These are phyloP conservation scores for Plantago coronopus DNA, from an alignment of 305 asterid genomes.

Conservation along the genomic window DNA sequence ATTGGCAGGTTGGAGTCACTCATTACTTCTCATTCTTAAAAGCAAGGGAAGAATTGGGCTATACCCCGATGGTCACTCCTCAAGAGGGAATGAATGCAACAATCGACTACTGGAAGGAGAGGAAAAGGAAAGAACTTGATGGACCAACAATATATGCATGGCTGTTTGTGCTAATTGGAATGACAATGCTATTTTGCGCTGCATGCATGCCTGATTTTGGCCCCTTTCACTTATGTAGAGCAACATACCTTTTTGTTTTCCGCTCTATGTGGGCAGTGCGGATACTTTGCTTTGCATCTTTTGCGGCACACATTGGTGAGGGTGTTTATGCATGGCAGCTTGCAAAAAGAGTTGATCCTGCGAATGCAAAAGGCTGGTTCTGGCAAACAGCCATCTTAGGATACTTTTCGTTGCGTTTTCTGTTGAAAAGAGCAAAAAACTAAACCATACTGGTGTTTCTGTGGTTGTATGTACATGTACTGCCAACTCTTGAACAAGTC, in stretches of 20 bases:
- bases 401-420: constrained; percentile 56
- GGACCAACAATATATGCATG: constrained; percentile 72
- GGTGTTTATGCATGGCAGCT: constrained; percentile 83
- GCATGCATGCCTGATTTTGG: constrained; percentile 73
- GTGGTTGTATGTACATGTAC: neutral
- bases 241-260: constrained; percentile 47
- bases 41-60: constrained; percentile 92
- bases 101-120: constrained; percentile 71
- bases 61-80: constrained; percentile 66
- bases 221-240: constrained; percentile 49
- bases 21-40: constrained; percentile 83
- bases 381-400: constrained; percentile 87
- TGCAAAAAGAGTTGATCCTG: constrained; percentile 75
- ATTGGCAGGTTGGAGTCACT: constrained; percentile 80
- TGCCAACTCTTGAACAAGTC: neutral
- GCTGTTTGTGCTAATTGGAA: constrained; percentile 54
- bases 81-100: constrained; percentile 79
- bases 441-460: constrained; percentile 6
- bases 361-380: constrained; percentile 82
- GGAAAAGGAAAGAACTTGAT: constrained; percentile 55
- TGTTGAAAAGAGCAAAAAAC: constrained; percentile 52
- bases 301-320: constrained; percentile 64
- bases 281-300: constrained; percentile 34
- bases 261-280: constrained; percentile 46
- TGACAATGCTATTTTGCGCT: constrained; percentile 56